Evolutionary conservation across 2,329 filamentous ascomycete genomes (phyloP).

Genomic region (Neurospora crassa): DNA sequence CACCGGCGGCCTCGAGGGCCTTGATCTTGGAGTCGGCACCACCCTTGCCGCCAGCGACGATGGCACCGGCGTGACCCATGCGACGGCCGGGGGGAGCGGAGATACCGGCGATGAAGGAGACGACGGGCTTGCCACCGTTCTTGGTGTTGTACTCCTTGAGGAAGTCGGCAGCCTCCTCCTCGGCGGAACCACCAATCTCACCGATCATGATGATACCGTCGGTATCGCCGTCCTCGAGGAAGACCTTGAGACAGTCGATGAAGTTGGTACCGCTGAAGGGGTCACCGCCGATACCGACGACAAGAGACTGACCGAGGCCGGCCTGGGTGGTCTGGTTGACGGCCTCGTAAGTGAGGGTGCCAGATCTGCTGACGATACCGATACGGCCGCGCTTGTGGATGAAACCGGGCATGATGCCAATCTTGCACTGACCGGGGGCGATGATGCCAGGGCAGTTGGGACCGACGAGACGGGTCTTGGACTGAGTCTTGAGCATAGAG

Average conservation of each 20-base stretch:
- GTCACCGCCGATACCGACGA: conserved; percentile 96
- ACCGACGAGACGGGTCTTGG: conserved; percentile 91
- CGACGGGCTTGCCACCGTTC: conserved; percentile 81
- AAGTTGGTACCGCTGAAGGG: conserved; percentile 99
- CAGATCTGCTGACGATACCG: conserved; percentile 95
- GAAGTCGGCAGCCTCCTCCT: conserved; percentile 98
- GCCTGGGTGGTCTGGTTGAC: conserved; percentile 99
- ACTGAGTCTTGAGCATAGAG: conserved; percentile 93
- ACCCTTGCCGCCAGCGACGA: conserved; percentile 95
- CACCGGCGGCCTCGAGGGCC: conserved; percentile 85
- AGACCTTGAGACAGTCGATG: conserved; percentile 97
- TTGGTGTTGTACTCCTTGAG: conserved; percentile 82
- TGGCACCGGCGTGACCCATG: conserved; percentile 98
- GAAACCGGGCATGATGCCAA: conserved; percentile 99
- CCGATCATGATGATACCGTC: conserved; percentile 99
- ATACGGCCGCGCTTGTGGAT: conserved; percentile 99
- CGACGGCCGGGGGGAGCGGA: conserved; percentile 90
- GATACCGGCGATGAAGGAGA: conserved; percentile 97
- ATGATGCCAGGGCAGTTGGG: conserved; percentile 99
- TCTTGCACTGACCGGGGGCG: conserved; percentile 93
- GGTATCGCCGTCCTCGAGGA: conserved; percentile 90
- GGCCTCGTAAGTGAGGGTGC: conserved; percentile 97
- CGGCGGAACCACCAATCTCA: conserved; percentile 93
- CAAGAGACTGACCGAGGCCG: conserved; percentile 93
- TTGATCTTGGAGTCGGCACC: conserved; percentile 97